Conservation (phyloP, 139 green algal species). For the Mesostigma viride region DNA sequence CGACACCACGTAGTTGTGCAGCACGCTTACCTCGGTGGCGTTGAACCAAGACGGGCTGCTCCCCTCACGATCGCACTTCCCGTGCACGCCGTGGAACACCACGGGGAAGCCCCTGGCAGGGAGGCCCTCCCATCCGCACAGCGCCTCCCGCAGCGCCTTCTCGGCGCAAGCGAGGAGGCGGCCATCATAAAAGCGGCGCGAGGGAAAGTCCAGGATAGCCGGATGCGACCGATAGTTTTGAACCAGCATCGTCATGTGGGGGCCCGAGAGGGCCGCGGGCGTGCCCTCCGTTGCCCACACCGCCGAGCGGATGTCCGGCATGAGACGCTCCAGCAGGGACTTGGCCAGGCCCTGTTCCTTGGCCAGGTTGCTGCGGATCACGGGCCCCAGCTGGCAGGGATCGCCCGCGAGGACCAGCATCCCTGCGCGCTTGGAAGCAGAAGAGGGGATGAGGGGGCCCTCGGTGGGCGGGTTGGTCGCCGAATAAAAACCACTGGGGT, state of each 20-base stretch:
- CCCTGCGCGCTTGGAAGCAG: too few relatives aligned
- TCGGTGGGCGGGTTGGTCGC: too few relatives aligned
- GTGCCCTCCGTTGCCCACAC: too few relatives aligned
- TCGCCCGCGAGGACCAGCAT: constrained; percentile 53
- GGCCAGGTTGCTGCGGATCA: constrained; percentile 17
- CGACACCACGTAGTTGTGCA: constrained; percentile 23
- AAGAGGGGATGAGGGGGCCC: too few relatives aligned
- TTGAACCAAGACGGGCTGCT: constrained; percentile 58
- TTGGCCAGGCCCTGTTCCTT: constrained; percentile 35
- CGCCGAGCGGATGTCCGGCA: background rate
- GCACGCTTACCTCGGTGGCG: constrained; percentile 38
- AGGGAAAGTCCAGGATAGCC: constrained; percentile 57
- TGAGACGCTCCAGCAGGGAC: constrained; percentile 54
- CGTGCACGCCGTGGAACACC: constrained; percentile 18
- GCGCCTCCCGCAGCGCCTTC: constrained; percentile 12
- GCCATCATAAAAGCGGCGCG: constrained; percentile 55
- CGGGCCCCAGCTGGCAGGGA: constrained; percentile 56
- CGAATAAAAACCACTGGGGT: too few relatives aligned
- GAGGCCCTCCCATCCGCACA: constrained; percentile 17
- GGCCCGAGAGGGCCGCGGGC: too few relatives aligned
- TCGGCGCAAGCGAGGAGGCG: constrained; percentile 34
- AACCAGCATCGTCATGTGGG: constrained; percentile 40
- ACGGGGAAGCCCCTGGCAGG: constrained; percentile 15
- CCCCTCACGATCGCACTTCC: constrained; percentile 44
- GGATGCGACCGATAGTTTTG: constrained; percentile 69